Conservation (phyloP, 495 filamentous ascomycete species). For the Aspergillus leporis region DNA sequence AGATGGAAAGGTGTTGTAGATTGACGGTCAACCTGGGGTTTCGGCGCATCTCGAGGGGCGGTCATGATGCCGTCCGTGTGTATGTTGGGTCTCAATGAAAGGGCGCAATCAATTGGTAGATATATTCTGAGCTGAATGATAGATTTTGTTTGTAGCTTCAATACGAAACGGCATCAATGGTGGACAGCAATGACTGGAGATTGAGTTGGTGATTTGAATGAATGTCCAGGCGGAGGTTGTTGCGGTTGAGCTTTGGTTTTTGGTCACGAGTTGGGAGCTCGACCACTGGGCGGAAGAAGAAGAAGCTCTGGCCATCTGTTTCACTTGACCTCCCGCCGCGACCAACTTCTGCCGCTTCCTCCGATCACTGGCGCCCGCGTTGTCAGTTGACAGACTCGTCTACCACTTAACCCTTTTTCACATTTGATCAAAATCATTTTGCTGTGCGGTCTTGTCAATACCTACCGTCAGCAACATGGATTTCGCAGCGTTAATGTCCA, state of each 20-base stretch:
- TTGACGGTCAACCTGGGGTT: constrained; percentile 60
- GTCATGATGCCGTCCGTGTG: constrained; percentile 24
- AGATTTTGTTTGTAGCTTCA: not conserved
- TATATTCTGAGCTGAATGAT: not conserved
- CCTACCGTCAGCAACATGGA: constrained; percentile 64
- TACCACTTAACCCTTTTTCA: not conserved
- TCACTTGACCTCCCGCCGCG: not conserved
- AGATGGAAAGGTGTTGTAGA: constrained; percentile 84
- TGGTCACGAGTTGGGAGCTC: constrained; percentile 9
- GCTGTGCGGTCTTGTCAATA: not conserved
- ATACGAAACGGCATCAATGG: not conserved
- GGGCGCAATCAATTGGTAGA: not conserved
- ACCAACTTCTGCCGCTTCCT: constrained; percentile 1
- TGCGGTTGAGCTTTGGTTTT: constrained; percentile 1
- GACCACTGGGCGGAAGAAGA: not conserved
- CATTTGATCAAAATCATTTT: not conserved
- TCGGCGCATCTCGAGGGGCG: constrained; percentile 26
- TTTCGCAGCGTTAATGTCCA: constrained; percentile 88
- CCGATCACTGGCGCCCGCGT: not conserved
- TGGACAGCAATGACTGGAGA: not conserved
- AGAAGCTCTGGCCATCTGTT: not conserved
- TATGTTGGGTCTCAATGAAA: not conserved
- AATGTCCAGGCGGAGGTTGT: not conserved
- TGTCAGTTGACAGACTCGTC: not conserved
- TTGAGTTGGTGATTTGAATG: not conserved